Evolutionary conservation across 2,329 filamentous ascomycete genomes (phyloP).

Genomic region (Endothia cerciana): DNA sequence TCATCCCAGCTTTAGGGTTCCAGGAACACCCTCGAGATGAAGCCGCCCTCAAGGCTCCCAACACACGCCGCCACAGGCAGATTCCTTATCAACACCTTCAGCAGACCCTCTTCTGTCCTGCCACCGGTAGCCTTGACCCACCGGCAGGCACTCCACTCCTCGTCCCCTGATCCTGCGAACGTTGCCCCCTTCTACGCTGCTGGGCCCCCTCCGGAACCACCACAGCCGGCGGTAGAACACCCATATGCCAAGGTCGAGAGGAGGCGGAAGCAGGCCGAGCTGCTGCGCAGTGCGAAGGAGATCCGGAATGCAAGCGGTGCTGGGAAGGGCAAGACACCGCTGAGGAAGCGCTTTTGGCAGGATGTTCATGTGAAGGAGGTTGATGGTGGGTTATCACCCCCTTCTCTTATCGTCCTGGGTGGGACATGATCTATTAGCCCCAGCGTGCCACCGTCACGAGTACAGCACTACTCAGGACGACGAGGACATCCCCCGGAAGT

Average conservation of each 20-base stretch:
- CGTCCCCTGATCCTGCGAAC: slow-evolving; percentile 45
- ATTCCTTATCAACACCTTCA: slow-evolving; percentile 9
- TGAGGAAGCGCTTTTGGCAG: slow-evolving; percentile 85
- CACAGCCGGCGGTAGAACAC: slow-evolving; percentile 47
- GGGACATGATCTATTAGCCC: too few relatives aligned
- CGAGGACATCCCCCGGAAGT: not conserved
- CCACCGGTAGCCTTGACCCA: not conserved
- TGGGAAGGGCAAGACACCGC: slow-evolving; percentile 30
- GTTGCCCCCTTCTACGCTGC: slow-evolving; percentile 58
- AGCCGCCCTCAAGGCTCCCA: slow-evolving; percentile 20
- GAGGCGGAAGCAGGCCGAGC: slow-evolving; percentile 57
- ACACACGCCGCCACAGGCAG: slow-evolving; percentile 8
- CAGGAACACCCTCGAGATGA: slow-evolving; percentile 11
- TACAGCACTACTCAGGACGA: not conserved
- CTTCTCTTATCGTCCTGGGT: too few relatives aligned
- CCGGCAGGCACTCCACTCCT: slow-evolving; percentile 34
- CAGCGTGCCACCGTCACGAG: too few relatives aligned
- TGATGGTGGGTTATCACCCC: slow-evolving; percentile 53
- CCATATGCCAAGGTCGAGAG: slow-evolving; percentile 51
- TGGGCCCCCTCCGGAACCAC: slow-evolving; percentile 63
- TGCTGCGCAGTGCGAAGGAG: slow-evolving; percentile 55
- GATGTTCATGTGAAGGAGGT: slow-evolving; percentile 73
- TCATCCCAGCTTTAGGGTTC: not conserved
- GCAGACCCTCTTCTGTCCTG: not conserved
- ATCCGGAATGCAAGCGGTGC: slow-evolving; percentile 40